Conservation (phyloP, 2,329 filamentous ascomycete genomes). For the Eutypella sp. region DNA sequence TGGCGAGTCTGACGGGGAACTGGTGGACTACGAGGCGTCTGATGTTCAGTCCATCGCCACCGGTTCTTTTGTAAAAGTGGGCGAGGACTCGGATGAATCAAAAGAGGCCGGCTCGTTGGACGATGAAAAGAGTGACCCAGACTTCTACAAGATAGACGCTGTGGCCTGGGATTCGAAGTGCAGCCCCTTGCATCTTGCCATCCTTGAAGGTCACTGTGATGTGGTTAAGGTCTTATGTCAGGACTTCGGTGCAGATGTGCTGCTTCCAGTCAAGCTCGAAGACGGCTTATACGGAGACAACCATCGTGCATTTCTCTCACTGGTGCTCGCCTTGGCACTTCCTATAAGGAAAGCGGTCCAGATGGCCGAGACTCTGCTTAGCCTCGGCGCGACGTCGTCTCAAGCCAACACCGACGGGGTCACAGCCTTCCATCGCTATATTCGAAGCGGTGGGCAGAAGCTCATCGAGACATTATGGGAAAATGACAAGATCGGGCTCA, state of each 20-base stretch:
- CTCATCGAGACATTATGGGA: constrained; percentile 47
- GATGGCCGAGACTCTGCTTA: constrained; percentile 62
- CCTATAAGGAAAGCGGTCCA: constrained; percentile 56
- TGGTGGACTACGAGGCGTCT: constrained; percentile 42
- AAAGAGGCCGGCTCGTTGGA: constrained; percentile 41
- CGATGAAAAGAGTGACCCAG: constrained; percentile 62
- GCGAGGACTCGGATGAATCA: constrained; percentile 34
- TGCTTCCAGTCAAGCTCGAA: constrained; percentile 67
- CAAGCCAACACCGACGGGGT: constrained; percentile 63
- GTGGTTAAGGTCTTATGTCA: constrained; percentile 65
- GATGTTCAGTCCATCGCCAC: constrained; percentile 53
- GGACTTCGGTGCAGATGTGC: constrained; percentile 70
- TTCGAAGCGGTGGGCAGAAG: constrained; percentile 43
- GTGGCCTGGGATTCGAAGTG: constrained; percentile 74
- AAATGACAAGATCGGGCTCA: constrained; percentile 55
- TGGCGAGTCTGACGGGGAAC: constrained; percentile 40
- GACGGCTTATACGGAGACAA: constrained; percentile 42
- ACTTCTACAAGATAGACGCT: constrained; percentile 74
- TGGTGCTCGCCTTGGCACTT: constrained; percentile 63
- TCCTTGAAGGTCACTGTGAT: constrained; percentile 64
- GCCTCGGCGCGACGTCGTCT: constrained; percentile 65
- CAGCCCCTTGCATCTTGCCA: constrained; percentile 74
- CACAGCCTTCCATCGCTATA: constrained; percentile 63
- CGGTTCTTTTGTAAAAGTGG: constrained; percentile 71
- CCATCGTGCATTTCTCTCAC: constrained; percentile 59